Base-by-base conservation (phyloP, 176 grass and related monocot genomes). In the Oryza meridionalis region DNA sequence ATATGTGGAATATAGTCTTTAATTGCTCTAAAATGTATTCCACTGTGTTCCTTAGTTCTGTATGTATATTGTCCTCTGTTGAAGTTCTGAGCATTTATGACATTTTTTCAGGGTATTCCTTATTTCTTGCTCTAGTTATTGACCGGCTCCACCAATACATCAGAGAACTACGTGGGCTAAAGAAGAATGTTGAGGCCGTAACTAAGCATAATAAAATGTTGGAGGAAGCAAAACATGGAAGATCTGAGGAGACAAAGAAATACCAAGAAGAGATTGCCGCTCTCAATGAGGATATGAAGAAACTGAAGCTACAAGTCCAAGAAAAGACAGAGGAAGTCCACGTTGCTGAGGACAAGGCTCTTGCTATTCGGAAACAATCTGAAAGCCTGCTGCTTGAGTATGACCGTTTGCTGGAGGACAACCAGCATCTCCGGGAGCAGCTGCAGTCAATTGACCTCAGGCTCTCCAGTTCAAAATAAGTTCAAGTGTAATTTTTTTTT, bases 91-190 rank as follows among this genome's bases (percentile, higher is more conserved):
- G 21, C 10, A 43, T 58, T 58, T 58, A 7, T 44, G 40, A 44
- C 83, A 12, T 80, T 75, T 16, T 80, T 94, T 66, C 91, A 97
- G 94, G 91, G 65, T 97, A 97, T 77, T 80, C 86, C 47, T 78
- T 97, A 64, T 97, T 97, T 84, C 94, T 97, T 85, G 90, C 86
- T 66, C 58, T 94, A 70, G 80, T 97, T 31, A 94, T 92, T 58
- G 92, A 97, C 68, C 90, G 92, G 21, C 85, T 94, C 51, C 94
- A 94, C 85, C 92, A 92, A 72, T 94, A 94, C 77, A 89, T 92
- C n/a, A 97, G 88, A 90, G 92, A 97, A 65, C 58, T 90, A 38
- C 92, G 88, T 24, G 81, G 73, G 13, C 51, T 92, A 25, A 92
- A 91, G 73, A 97, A 92, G 86, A 88, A 82, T 81, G 84, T 97